Percentiles rank a stretch among this genome's conserved stretches.
Conservation (phyloP, 495 filamentous ascomycete genomes). For the Cercophora newfieldiana region DNA sequence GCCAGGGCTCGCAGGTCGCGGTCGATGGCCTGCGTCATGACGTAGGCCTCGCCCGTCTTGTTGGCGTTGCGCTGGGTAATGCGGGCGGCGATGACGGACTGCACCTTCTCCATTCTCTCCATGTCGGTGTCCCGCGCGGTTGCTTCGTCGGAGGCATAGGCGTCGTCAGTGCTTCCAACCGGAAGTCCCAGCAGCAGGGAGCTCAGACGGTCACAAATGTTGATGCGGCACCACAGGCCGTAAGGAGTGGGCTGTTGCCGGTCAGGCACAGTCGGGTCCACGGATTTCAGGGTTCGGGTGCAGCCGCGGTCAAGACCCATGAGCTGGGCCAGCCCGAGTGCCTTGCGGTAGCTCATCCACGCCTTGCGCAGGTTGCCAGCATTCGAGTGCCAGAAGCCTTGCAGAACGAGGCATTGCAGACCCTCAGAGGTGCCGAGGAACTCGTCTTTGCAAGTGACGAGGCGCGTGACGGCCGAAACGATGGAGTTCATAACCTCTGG, state of each 20-base stretch:
- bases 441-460: conserved; percentile 52
- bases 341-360: conserved; percentile 45
- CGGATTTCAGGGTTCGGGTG: conserved; percentile 32
- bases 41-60: conserved; percentile 22
- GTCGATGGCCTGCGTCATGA: conserved; percentile 47
- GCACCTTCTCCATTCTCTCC: conserved; percentile 38
- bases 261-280: conserved; percentile 28
- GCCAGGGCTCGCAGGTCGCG: conserved; percentile 42
- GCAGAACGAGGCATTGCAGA: conserved; percentile 41
- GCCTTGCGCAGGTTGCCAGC: conserved; percentile 48
- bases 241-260: conserved; percentile 24
- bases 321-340: conserved; percentile 45
- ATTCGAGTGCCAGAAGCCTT: conserved; percentile 43
- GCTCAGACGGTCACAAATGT: conserved; percentile 33
- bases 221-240: conserved; percentile 38
- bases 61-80: conserved; percentile 46
- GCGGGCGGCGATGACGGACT: conserved; percentile 36
- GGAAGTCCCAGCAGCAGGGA: conserved; percentile 47
- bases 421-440: conserved; percentile 49
- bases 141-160: conserved; percentile 33
- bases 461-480: conserved; percentile 37
- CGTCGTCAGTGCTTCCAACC: conserved; percentile 35
- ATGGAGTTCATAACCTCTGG: conserved; percentile 35
- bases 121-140: conserved; percentile 29
- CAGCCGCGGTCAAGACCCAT: conserved; percentile 43